A percentile compares a stretch with the other conserved stretches of the same genome.
Evolutionary conservation across 2,329 filamentous ascomycete genomes (phyloP).

Genomic region (Trichophyton equinum): DNA sequence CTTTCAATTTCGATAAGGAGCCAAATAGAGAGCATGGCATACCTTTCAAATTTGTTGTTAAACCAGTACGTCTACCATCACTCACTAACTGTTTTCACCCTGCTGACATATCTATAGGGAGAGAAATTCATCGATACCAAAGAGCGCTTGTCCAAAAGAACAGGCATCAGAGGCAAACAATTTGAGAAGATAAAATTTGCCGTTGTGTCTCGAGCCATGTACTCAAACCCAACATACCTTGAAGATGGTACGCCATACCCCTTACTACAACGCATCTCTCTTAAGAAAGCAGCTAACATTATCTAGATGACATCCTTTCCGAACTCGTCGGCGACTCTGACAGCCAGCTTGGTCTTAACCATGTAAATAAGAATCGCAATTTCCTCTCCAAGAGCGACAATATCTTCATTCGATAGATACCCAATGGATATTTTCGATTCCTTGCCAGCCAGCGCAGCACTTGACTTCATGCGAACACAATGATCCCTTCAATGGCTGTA

Average conservation of each 20-base stretch:
- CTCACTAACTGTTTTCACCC: background rate
- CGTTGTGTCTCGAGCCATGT: constrained; percentile 56
- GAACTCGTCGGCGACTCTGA: constrained; percentile 61
- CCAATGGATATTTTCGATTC: background rate
- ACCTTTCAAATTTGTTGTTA: constrained; percentile 80
- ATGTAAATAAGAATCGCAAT: constrained; percentile 48
- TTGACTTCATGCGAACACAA: background rate
- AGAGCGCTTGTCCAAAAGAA: constrained; percentile 83
- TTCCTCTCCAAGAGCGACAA: constrained; percentile 50
- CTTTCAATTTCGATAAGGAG: constrained; percentile 89
- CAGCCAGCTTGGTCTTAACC: constrained; percentile 58
- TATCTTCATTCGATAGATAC: constrained; percentile 48
- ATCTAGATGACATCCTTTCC: constrained; percentile 34
- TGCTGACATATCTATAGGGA: constrained; percentile 38
- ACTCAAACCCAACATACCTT: constrained; percentile 68
- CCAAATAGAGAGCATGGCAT: constrained; percentile 71
- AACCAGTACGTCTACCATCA: constrained; percentile 47
- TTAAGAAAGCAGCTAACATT: background rate
- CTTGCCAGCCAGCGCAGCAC: background rate
- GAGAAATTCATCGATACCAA: constrained; percentile 86
- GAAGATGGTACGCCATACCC: constrained; percentile 58
- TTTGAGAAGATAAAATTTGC: constrained; percentile 99
- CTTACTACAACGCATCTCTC: background rate
- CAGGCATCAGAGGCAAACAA: constrained; percentile 91
- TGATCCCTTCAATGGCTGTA: background rate